Evolutionary conservation across 495 filamentous ascomycete genomes (phyloP), one percentile per base, ranked within the genome.

Genomic region (Penicillium maclennaniae): DNA sequence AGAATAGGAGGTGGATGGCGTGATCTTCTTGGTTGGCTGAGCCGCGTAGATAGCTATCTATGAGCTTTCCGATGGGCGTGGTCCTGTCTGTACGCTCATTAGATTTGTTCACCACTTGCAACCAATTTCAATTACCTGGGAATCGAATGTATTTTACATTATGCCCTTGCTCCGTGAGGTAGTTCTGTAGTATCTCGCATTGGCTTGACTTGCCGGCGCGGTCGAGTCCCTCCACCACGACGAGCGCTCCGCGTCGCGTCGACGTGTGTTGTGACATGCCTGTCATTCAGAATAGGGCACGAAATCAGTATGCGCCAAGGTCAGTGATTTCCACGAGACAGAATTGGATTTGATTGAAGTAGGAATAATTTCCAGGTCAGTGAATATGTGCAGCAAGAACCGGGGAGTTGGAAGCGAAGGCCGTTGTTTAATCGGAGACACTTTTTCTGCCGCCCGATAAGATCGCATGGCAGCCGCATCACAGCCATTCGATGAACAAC

Each of bases 181-280:
- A 77, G 62, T 81, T 70, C 67, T 77, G 84, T 48, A 98, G 75
- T 48, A 83, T 76, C 51, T 86, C 79, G 58, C 89, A 91, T 77
- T 98, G 93, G 27, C 92, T 97, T 5, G 92, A 93, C 79, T 98
- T 98, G 38, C 93, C 93, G 36, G 92, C 87, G 52, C 90, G 87
- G 65, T 98, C 93, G 48, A 98, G 82, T 23, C 93, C 93, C 72
- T 98, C 93, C 51, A 98, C 85, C 16, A 93, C 87, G 43, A 97
- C 84, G 38, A 98, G 82, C 28, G 87, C 80, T 44, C 89, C 89
- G 58, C 89, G 81, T 58, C 57, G 58, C 50, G 54, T 57, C n/a
- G 51, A 28, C 36, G 40, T 27, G 39, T 55, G 55, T 36, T 42
- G 27, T 47, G 52, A 47, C 40, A 41, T 38, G 17, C 23, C 40